Percentiles rank a stretch among this genome's conserved stretches.
These are phyloP conservation scores for Blepharisma stoltei DNA, from an alignment of 73 alveolate genomes.

Conservation along the genomic window DNA sequence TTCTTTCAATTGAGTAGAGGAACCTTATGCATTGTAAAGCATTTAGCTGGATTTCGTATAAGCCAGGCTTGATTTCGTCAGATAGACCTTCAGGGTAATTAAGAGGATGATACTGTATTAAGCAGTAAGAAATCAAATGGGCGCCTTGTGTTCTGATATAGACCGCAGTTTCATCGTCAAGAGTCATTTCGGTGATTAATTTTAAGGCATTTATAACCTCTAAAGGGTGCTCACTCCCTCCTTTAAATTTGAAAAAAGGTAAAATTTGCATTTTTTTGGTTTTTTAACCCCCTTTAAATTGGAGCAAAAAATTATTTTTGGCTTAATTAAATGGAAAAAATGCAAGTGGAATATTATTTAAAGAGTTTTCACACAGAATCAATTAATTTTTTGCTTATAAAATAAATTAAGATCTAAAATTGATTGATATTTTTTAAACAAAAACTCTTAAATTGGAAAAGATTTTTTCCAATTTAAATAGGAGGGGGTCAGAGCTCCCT, in stretches of 20 bases:
- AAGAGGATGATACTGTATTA: conserved; percentile 29
- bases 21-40: conserved; percentile 32
- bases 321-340: too few species aligned
- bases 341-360: too few species aligned
- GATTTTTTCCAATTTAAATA: too few species aligned
- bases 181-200: conserved; percentile 47
- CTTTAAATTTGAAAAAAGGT: too few species aligned
- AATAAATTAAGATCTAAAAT: too few species aligned
- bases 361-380: too few species aligned
- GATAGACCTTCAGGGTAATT: conserved; percentile 15
- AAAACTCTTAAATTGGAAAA: too few species aligned
- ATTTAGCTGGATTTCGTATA: conserved; percentile 31
- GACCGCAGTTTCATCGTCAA: conserved; percentile 59
- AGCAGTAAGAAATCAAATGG: conserved; percentile 38
- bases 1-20: conserved; percentile 42
- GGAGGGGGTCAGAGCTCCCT: neutral
- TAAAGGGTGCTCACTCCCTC: conserved; percentile 42
- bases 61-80: conserved; percentile 33
- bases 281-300: too few species aligned
- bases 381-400: too few species aligned
- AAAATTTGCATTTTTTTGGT: too few species aligned
- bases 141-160: conserved; percentile 58
- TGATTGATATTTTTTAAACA: too few species aligned
- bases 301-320: too few species aligned
- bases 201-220: conserved; percentile 41